Conservation (phyloP, 2,329 filamentous ascomycete genomes). For the Colletotrichum eremochloae region DNA sequence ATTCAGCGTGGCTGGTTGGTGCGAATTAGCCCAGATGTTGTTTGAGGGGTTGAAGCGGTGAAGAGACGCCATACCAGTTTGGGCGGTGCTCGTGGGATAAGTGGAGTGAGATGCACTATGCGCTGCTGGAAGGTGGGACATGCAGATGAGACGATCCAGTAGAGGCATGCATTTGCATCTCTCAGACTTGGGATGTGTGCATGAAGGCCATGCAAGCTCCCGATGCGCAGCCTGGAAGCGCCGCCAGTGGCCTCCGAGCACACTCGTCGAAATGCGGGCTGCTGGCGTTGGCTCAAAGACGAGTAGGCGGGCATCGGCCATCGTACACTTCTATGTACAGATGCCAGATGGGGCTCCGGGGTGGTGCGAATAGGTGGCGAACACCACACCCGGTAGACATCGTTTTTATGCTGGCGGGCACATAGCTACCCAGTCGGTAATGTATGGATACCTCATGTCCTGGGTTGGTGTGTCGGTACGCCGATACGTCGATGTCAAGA, state of each 20-base stretch:
- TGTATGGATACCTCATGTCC: conserved; percentile 51
- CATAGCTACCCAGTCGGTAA: conserved; percentile 54
- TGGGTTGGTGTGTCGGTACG: conserved; percentile 9
- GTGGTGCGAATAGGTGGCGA: conserved; percentile 30
- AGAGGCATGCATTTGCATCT: conserved; percentile 18
- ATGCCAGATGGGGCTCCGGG: conserved; percentile 38
- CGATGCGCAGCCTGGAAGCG: conserved; percentile 30
- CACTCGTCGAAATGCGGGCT: conserved; percentile 27
- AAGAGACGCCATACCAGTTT: conserved; percentile 44
- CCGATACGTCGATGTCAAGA: conserved; percentile 10
- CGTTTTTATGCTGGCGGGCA: conserved; percentile 46
- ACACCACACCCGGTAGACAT: conserved; percentile 40
- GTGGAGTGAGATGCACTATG: conserved; percentile 37
- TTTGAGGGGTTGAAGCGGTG: conserved; percentile 44
- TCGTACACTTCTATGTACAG: conserved; percentile 21
- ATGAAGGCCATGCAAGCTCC: conserved; percentile 38
- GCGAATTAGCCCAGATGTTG: conserved; percentile 29
- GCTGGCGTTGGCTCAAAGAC: conserved; percentile 22
- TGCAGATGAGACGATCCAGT: conserved; percentile 29
- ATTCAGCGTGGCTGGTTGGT: conserved; percentile 33
- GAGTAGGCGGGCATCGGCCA: conserved; percentile 28
- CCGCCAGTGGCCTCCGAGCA: conserved; percentile 17
- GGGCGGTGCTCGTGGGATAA: conserved; percentile 35
- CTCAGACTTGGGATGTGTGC: conserved; percentile 27
- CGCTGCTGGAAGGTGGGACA: conserved; percentile 31